These are phyloP conservation scores for Penicillium italicum DNA, from an alignment of 2,329 filamentous ascomycete genomes.

Conservation along the genomic window DNA sequence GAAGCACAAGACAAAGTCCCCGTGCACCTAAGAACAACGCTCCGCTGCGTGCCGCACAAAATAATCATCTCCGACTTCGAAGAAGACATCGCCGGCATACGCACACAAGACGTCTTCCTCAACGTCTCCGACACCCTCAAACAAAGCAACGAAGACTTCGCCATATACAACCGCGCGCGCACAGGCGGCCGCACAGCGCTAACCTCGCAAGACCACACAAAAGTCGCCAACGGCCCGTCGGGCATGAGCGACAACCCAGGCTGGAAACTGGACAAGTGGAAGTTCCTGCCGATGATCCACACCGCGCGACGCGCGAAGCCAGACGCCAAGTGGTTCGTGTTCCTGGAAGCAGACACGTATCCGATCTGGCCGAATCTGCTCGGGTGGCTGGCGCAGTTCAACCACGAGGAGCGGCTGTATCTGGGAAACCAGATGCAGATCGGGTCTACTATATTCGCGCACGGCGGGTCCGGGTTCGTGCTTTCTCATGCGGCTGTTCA, in stretches of 20 bases:
- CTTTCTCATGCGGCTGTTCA: constrained; percentile 48
- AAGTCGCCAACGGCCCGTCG: constrained; percentile 29
- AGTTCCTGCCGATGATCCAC: constrained; percentile 53
- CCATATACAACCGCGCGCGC: constrained; percentile 42
- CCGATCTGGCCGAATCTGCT: constrained; percentile 51
- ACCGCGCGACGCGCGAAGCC: constrained; percentile 42
- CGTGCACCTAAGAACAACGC: constrained; percentile 52
- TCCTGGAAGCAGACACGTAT: constrained; percentile 56
- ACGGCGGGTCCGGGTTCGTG: constrained; percentile 50
- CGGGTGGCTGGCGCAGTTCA: constrained; percentile 49
- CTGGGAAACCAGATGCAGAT: constrained; percentile 51
- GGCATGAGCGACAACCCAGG: constrained; percentile 42
- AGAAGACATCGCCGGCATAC: constrained; percentile 49
- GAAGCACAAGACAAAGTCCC: constrained; percentile 55
- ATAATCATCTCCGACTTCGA: constrained; percentile 58
- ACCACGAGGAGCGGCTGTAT: constrained; percentile 46
- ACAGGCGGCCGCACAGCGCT: constrained; percentile 38
- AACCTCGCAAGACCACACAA: constrained; percentile 19
- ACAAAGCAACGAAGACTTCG: constrained; percentile 19
- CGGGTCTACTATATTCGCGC: constrained; percentile 44
- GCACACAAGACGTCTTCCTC: constrained; percentile 50
- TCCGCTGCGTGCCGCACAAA: constrained; percentile 54
- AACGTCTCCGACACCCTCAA: constrained; percentile 31
- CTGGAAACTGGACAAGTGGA: constrained; percentile 54
- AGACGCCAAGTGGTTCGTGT: constrained; percentile 54